A percentile compares a stretch with the other conserved stretches of the same genome.
Conservation (phyloP, 1,284 basidiomycete species). For the Meira nashicola region DNA sequence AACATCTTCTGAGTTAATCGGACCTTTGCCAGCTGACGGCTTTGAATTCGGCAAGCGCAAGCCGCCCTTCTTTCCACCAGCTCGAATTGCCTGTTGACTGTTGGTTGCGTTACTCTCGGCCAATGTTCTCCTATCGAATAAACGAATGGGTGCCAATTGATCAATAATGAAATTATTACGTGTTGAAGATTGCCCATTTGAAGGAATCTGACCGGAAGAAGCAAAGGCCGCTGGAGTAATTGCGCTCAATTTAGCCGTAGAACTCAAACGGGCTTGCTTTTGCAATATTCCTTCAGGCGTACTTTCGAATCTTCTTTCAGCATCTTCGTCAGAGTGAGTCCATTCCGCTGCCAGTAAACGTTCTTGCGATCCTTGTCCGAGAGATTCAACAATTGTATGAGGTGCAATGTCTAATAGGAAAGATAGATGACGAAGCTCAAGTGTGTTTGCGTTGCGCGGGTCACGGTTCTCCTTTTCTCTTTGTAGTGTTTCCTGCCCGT, state of each 20-base stretch:
- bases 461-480: neutral
- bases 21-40: neutral
- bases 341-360: constrained; percentile 42
- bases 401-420: constrained; percentile 44
- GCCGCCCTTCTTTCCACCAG: constrained; percentile 9
- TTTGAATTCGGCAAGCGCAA: constrained; percentile 3
- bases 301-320: constrained; percentile 8
- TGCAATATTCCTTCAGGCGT: constrained; percentile 19
- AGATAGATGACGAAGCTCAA: constrained; percentile 35
- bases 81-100: neutral
- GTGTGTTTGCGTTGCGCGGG: neutral
- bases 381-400: constrained; percentile 45
- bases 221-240: neutral
- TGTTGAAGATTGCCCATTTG: constrained; percentile 10
- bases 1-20: too few species aligned
- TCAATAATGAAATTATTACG: constrained; percentile 42
- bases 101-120: constrained; percentile 25
- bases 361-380: constrained; percentile 46
- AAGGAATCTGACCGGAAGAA: constrained; percentile 3
- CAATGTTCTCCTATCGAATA: constrained; percentile 37
- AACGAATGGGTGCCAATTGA: constrained; percentile 33
- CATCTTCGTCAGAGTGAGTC: constrained; percentile 19
- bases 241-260: constrained; percentile 31
- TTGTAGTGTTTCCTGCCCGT: neutral
- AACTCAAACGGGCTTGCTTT: constrained; percentile 20